Percentiles rank a stretch among this genome's conserved stretches.
Conservation (phyloP, 1,284 basidiomycete species). For the Xanthoconium separans region DNA sequence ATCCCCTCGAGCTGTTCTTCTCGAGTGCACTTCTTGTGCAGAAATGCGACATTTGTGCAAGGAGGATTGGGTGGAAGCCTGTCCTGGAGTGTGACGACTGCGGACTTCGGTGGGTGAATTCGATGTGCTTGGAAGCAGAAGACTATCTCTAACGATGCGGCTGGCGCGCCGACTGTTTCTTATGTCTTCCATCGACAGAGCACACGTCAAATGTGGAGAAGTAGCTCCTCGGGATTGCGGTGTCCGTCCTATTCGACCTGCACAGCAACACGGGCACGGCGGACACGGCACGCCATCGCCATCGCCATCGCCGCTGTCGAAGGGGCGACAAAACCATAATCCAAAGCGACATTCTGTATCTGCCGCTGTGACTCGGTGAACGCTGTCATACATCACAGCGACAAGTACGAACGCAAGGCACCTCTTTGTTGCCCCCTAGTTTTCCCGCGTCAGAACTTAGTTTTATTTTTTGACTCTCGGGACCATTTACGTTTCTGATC, state of each 20-base stretch:
- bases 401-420: conserved; percentile 12
- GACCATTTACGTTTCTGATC: conserved; percentile 15
- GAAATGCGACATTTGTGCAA: conserved; percentile 81
- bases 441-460: conserved; percentile 5
- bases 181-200: conserved; percentile 40
- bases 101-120: conserved; percentile 21
- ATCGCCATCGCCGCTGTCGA: conserved; percentile 27
- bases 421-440: not conserved
- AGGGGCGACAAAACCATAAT: conserved; percentile 27
- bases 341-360: conserved; percentile 31
- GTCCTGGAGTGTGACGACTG: conserved; percentile 90
- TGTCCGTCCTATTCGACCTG: conserved; percentile 41
- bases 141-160: conserved; percentile 17
- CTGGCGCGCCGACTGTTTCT: conserved; percentile 6
- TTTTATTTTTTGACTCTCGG: conserved; percentile 2
- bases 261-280: conserved; percentile 31
- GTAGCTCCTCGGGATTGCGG: conserved; percentile 77
- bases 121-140: conserved; percentile 16
- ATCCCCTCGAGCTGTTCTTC: conserved; percentile 76
- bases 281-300: conserved; percentile 17
- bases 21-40: conserved; percentile 63
- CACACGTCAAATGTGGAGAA: conserved; percentile 84
- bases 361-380: conserved; percentile 28
- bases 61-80: conserved; percentile 82
- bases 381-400: conserved; percentile 10